Conservation (phyloP, 2,329 filamentous ascomycete genomes). For the Fusarium sp. region DNA sequence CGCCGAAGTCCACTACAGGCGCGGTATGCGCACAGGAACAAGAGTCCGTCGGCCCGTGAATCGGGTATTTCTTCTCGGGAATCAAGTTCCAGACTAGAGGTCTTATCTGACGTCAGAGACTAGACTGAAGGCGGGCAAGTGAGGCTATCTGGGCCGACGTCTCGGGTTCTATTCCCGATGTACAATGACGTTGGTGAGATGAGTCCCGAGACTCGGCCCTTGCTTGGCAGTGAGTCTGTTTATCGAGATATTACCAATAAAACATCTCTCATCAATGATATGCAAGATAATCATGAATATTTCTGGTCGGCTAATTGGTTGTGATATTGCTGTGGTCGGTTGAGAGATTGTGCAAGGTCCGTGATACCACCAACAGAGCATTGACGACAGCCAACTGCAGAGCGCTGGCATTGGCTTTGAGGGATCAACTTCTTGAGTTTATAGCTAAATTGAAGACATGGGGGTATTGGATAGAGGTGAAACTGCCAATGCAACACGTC, state of each 20-base stretch:
- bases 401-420: too few relatives aligned
- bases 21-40: not conserved
- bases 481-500: too few relatives aligned
- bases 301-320: not conserved
- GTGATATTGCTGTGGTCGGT: not conserved
- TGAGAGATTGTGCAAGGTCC: not conserved
- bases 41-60: not conserved
- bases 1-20: not conserved
- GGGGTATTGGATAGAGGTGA: too few relatives aligned
- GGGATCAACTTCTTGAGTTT: too few relatives aligned
- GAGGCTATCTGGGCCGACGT: not conserved
- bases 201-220: not conserved
- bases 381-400: not conserved
- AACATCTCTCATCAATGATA: too few relatives aligned
- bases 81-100: not conserved
- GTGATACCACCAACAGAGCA: too few relatives aligned
- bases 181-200: not conserved
- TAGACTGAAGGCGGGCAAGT: not conserved
- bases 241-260: not conserved
- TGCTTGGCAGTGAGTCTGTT: not conserved
- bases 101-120: not conserved
- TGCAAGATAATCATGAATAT: not conserved
- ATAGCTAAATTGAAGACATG: too few relatives aligned
- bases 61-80: not conserved
- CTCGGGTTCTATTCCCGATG: not conserved